Evolutionary conservation across 345 rosid genomes (phyloP).

Genomic region (Laguncularia racemosa): DNA sequence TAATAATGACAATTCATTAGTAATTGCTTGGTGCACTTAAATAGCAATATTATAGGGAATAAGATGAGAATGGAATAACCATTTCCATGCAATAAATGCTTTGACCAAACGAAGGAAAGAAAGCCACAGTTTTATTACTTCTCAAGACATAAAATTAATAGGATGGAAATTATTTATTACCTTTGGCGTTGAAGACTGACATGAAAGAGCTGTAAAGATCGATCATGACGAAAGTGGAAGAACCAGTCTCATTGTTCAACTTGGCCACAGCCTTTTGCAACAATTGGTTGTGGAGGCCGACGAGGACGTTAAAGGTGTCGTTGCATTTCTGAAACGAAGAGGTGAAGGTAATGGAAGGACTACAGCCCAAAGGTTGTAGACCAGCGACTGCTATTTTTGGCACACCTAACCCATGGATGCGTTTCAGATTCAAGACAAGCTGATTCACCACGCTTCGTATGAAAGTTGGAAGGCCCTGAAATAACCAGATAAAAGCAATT

Average conservation of each 20-base stretch:
- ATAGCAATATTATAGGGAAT: too few species aligned
- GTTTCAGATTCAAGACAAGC: constrained; percentile 32
- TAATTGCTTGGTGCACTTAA: too few species aligned
- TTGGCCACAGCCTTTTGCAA: constrained; percentile 37
- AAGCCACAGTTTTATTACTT: too few species aligned
- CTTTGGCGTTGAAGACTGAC: constrained; percentile 29
- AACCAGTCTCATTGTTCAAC: constrained; percentile 34
- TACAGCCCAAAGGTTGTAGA: constrained; percentile 75
- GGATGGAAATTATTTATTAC: background rate
- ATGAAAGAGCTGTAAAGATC: constrained; percentile 61
- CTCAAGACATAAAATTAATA: too few species aligned
- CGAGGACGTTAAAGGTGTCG: constrained; percentile 27
- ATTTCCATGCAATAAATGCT: too few species aligned
- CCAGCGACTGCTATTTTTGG: constrained; percentile 38
- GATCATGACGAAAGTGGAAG: constrained; percentile 33
- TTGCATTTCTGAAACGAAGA: constrained; percentile 45
- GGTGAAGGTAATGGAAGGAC: constrained; percentile 32
- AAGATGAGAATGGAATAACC: too few species aligned
- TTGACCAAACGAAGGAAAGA: too few species aligned
- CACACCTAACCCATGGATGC: constrained; percentile 48
- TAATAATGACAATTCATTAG: too few species aligned
- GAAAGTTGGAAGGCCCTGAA: constrained; percentile 41
- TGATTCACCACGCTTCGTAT: constrained; percentile 47
- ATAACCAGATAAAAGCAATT: background rate
- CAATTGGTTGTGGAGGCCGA: constrained; percentile 41